Base-by-base conservation (phyloP, 2,329 filamentous ascomycete genomes). In the Monilinia laxa region DNA sequence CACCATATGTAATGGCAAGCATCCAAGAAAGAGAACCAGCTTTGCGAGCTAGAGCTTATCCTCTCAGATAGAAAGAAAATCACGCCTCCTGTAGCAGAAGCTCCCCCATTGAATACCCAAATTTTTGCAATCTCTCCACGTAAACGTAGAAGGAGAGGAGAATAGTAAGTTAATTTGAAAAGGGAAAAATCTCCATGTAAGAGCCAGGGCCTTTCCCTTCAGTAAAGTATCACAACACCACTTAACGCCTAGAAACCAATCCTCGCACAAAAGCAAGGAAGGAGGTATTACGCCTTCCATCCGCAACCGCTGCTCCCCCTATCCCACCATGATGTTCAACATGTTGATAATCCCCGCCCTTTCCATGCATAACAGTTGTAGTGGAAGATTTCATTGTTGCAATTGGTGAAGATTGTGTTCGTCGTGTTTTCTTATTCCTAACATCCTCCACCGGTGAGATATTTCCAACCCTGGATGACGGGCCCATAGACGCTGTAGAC, bases 401-500 rank as follows among this genome's bases (percentile, higher is more conserved):
- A 35, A 65, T 53, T 35, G 64, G 56, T 62, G 64, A 38, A 65
- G 64, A 62, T 52, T 54, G 47, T 60, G 55, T 65, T 40, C 56
- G 31, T 59, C 45, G 64, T 45, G 31, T 67, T 53, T 45, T 51
- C 51, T 64, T 56, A 42, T 64, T 64, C 59, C 64, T 60, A 67
- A 35, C 25, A 54, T 60, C 63, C 23, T 68, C 56, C 63, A 16
- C 28, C 28, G 60, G 49, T 28, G 47, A 47, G 31, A 51, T 38
- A 40, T 60, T 62, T 59, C 64, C 55, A 65, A 65, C 64, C 64
- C 64, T 65, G 64, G 55, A 65, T 64, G 71, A 73, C 71, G 71
- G 70, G 69, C 71, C 69, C 66, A 65, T 67, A 69, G 66, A 62
- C 64, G 64, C 55, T 67, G 54, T 67, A 45, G 47, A 64, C 23